A percentile compares a stretch with the other conserved stretches of the same genome.
phyloP scores from a whole-genome alignment of 331 rosid species.

The Quercus tomentella region DNA sequence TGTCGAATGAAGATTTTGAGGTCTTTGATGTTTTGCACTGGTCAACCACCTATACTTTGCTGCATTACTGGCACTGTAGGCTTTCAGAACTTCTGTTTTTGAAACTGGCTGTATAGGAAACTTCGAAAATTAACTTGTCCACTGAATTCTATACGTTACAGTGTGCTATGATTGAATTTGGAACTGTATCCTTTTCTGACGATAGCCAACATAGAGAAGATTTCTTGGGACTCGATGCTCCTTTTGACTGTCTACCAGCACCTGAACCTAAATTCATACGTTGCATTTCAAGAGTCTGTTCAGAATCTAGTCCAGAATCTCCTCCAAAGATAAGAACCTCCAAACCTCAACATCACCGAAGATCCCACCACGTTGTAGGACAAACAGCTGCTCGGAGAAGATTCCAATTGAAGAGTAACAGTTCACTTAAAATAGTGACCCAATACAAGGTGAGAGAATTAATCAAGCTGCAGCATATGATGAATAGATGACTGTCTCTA shows the following conservation, averaged over 20 bases:
- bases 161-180: not conserved
- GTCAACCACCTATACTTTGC: not conserved
- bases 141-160: too few species aligned
- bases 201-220: not conserved
- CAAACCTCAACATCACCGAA: conserved; percentile 12
- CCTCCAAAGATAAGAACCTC: not conserved
- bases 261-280: too few species aligned
- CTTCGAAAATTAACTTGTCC: too few species aligned
- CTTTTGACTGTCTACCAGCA: conserved; percentile 19
- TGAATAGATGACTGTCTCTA: not conserved
- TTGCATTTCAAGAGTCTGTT: not conserved
- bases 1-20: conserved; percentile 10
- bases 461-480: not conserved
- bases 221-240: conserved; percentile 8
- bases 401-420: conserved; percentile 6
- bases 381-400: conserved; percentile 13
- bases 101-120: not conserved
- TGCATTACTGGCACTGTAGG: not conserved
- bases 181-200: not conserved
- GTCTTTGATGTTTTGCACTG: conserved; percentile 3
- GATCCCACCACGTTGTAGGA: not conserved
- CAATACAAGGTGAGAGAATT: conserved; percentile 28
- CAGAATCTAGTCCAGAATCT: not conserved
- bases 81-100: not conserved
- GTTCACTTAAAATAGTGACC: conserved; percentile 1